phyloP scores from a whole-genome alignment of 495 filamentous ascomycete genomes.

The Monascus purpureus region DNA sequence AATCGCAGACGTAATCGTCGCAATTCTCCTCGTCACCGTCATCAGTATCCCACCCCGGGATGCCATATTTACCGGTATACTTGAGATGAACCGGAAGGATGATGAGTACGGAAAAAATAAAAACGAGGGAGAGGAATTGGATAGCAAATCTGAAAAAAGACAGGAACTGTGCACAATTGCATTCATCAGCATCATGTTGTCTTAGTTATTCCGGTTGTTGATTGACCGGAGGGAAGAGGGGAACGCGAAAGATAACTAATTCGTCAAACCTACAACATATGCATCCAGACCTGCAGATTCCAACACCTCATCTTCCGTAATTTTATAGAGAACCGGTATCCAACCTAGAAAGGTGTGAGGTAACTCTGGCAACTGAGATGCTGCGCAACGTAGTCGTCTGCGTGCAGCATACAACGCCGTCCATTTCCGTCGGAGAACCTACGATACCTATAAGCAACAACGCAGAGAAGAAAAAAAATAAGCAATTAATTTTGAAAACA shows the following conservation, averaged over 20 bases:
- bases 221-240: too few relatives aligned
- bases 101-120: conserved; percentile 65
- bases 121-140: conserved; percentile 61
- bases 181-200: not conserved
- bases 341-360: conserved; percentile 85
- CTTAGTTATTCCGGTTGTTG: too few relatives aligned
- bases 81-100: conserved; percentile 75
- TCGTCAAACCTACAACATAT: conserved; percentile 59
- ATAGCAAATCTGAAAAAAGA: conserved; percentile 90
- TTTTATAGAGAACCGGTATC: conserved; percentile 77
- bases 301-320: conserved; percentile 81
- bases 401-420: conserved; percentile 82
- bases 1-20: conserved; percentile 6
- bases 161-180: conserved; percentile 49
- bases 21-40: conserved; percentile 5
- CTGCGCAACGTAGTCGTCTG: conserved; percentile 51
- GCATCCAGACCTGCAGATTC: conserved; percentile 88
- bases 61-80: conserved; percentile 37
- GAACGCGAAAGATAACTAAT: too few relatives aligned
- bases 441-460: conserved; percentile 2
- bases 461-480: conserved; percentile 1
- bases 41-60: conserved; percentile 26
- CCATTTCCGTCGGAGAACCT: conserved; percentile 84
- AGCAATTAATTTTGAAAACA: conserved; percentile 1
- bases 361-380: conserved; percentile 67